Base-by-base conservation (phyloP, 495 filamentous ascomycete species). In the Penicillium bovifimosum region DNA sequence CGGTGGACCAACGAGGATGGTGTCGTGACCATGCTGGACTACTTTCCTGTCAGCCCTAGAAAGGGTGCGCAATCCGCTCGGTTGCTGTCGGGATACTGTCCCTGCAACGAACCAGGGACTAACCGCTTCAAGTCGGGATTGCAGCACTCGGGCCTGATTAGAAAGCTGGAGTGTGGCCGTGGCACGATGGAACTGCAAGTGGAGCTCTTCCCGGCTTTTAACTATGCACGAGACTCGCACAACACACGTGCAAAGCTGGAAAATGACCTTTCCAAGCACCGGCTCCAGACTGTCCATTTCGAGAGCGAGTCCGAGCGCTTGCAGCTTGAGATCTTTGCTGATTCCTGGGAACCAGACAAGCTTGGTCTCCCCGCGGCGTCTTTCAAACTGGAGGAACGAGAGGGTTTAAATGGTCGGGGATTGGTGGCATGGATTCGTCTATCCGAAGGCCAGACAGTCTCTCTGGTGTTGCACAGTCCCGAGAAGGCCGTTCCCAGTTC, bases 1-100 rank as follows among this genome's bases (percentile, higher is more conserved):
- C 73, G 85, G 26, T 89, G 84, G 68, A 86, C 86, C 59, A 77
- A 81, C 41, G 85, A 89, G 56, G 80, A 82, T 47, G 86, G 86
- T 1, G 85, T 86, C 0, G 78, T 86, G 1, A 83, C 83, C n/a
- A 58, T 87, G 29, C 66, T 85, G 29, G 86, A 89, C 59, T 89
- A 86, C 70, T 89, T 89, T 47, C 85, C 85, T 0, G 66, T 73
- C 28, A 58, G 59, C 1, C 60, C 60, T 16, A 59, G 58, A 47
- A 64, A 68, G 35, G 41, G 32, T 16, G 29, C 52, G 14, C 56
- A 61, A 44, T 50, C 64, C 14, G 53, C 58, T 6, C 57, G 66
- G 34, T 24, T 63, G 31, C 44, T 67, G 41, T 67, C 67, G n/a
- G 69, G 66, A n/a, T 73, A 66, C 41, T 72, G 68, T 52, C 61